Conservation (phyloP, 345 rosid genomes). For the Lumnitzera littorea region DNA sequence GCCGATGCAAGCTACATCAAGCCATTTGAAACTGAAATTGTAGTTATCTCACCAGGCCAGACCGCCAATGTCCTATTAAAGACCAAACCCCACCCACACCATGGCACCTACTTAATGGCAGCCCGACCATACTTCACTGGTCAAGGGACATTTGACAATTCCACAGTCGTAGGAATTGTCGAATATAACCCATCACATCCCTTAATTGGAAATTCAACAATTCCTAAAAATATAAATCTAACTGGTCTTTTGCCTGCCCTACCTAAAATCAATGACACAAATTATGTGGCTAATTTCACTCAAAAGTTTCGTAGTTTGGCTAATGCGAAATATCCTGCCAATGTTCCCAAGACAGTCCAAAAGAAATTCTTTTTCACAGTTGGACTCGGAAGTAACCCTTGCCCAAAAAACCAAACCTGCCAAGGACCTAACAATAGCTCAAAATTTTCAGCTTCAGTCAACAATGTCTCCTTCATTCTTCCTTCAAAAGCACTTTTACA, state of each 20-base stretch:
- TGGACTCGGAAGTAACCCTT: constrained; percentile 54
- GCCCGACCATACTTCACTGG: constrained; percentile 72
- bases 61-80: constrained; percentile 63
- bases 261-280: constrained; percentile 54
- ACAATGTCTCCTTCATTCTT: constrained; percentile 50
- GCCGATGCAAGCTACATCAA: constrained; percentile 72
- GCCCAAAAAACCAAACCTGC: constrained; percentile 63
- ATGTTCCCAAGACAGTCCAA: constrained; percentile 46
- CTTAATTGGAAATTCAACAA: too few relatives aligned
- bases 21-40: constrained; percentile 47
- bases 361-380: constrained; percentile 42
- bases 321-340: constrained; percentile 36
- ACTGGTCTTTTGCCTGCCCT: constrained; percentile 35
- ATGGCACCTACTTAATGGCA: constrained; percentile 49
- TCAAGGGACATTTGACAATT: constrained; percentile 53
- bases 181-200: constrained; percentile 26
- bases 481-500: constrained; percentile 53
- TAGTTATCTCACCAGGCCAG: constrained; percentile 59
- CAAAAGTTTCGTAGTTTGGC: constrained; percentile 50
- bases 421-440: constrained; percentile 62
- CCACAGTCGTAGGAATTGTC: constrained; percentile 61
- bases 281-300: constrained; percentile 32
- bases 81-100: constrained; percentile 43
- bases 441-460: constrained; percentile 54
- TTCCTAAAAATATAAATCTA: neutral